Base-by-base conservation (phyloP, 2,329 filamentous ascomycete genomes). In the Triangularia verruculosa region DNA sequence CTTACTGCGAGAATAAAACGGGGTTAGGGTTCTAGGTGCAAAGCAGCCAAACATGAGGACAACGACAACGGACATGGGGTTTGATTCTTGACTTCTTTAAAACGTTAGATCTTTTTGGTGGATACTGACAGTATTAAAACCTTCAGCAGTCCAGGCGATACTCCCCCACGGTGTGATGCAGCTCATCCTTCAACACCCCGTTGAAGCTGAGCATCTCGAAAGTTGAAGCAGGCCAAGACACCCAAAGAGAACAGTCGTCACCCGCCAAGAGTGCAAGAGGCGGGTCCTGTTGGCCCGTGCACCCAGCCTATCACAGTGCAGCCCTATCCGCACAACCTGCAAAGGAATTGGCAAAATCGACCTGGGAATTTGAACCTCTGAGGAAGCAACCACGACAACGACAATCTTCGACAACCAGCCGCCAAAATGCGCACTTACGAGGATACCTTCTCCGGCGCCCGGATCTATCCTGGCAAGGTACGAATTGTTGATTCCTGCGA, bases 401-500 rank as follows among this genome's bases (percentile, higher is more conserved):
- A 70, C 69, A 39, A 73, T 71, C 62, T 60, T 69, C 72, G 74
- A 75, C 75, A 74, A 78, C 76, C 73, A 67, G 77, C 74, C 75
- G 75, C 73, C 77, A 86, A 79, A 77, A 87, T 87, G 85, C 84
- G 85, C 79, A 86, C 84, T 77, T 87, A 87, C 85, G 85, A 87
- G 79, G 85, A 87, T 78, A 78, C 79, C 72, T 87, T 87, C 80
- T 87, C 85, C 77, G 85, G 85, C 77, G 81, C 83, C 83, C 86
- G 82, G 81, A 87, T 87, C 73, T 87, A 86, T 84, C 85, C 84
- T 78, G 85, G 85, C 77, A 87, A 87, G 85, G 85, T 87, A 84
- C 79, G 82, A 62, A 59, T 57, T 59, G 58, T 24, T 66, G 56
- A 64, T 63, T 57, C 25, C 28, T 24, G 12, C 60, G 65, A 66